Base-by-base conservation (phyloP, 495 filamentous ascomycete species). In the Aspergillus campestris region DNA sequence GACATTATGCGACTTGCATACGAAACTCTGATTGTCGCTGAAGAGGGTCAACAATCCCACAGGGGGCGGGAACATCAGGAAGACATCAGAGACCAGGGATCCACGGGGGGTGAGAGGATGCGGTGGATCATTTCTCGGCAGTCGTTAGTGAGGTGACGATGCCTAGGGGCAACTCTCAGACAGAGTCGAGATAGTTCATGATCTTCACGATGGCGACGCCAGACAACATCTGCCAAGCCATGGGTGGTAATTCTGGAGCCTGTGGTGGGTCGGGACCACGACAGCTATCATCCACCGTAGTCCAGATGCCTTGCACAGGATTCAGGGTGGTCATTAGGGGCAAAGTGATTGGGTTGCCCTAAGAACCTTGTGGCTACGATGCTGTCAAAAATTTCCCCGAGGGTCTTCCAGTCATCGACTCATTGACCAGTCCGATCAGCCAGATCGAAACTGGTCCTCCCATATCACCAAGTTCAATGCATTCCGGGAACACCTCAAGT, bases 211-310 rank as follows among this genome's bases (percentile, higher is more conserved):
- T 44, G 34, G 42, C 18, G 28, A 9, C 36, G 38, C 34, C 34
- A 34, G 31, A 39, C 33, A 39, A 24, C 7, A 35, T 40, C 47
- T 33, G 41, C 42, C 39, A 49, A 43, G 38, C 15, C 33, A 6
- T 41, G 8, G 15, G n/a, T 30, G 35, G 31, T 49, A 42, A 37
- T 44, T 39, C 36, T 31, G n/a, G 47, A 44, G 47, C 41, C 41
- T 49, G 41, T 32, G n/a, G 29, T 10, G 13, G 32, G 35, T 38
- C 44, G 41, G 35, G 28, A 43, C 41, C 40, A 49, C 36, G 47
- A 44, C 41, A 43, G 40, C 37, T 42, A 32, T 31, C 4, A 33
- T 42, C 30, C 13, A 8, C 18, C 18, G 18, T 24, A 24, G 18
- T 24, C 18, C 18, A 24, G 18, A 24, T 24, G 18, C 18, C 18